Base-by-base conservation (phyloP, 1,284 basidiomycete species). In the Trichosporon inkin region DNA sequence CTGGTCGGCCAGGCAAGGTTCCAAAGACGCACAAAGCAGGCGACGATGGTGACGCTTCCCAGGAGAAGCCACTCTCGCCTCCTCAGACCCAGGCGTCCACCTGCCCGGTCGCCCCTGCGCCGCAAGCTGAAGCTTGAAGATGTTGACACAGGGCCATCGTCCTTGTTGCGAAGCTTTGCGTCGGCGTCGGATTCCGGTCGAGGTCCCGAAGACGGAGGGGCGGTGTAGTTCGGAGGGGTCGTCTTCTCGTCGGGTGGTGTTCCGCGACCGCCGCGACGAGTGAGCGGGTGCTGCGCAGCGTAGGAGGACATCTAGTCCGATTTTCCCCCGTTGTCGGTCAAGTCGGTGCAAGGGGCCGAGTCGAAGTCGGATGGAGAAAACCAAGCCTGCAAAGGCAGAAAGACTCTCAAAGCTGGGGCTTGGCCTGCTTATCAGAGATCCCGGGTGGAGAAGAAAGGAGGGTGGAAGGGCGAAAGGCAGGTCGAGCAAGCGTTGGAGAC, bases 1-100 rank as follows among this genome's bases (percentile, higher is more conserved):
- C 89, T 92, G 62, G 86, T 83, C 0, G 93, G 92, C 71, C 85
- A 83, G 36, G 87, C 88, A 54, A 96, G 80, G 59, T 87, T 84
- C 78, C 87, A 93, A 56, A 92, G 75, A 55, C 93, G 83, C 11
- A 95, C 89, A 36, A 81, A 83, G 10, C 81, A 76, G 0, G 89
- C 91, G 53, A 95, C 24, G 2, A 68, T n/a, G 10, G 62, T 60
- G 6, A 77, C 64, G 2, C 32, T 64, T 22, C 47, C 60, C n/a
- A 77, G 53, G 38, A 77, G 58, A n/a, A 65, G 59, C 74, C 73
- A 75, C 56, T 77, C 75, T 55, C 75, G 64, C 37, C 67, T 65
- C 36, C 68, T 64, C 54, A 77, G 55, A 16, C 70, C 67, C 4
- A 67, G 66, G 11, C 56, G 39, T 0, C 63, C 56, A 10, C 65